Percentiles rank a stretch among this genome's conserved stretches.
phyloP scores from a whole-genome alignment of 441 rosid species.

The Biscutella laevigata region DNA sequence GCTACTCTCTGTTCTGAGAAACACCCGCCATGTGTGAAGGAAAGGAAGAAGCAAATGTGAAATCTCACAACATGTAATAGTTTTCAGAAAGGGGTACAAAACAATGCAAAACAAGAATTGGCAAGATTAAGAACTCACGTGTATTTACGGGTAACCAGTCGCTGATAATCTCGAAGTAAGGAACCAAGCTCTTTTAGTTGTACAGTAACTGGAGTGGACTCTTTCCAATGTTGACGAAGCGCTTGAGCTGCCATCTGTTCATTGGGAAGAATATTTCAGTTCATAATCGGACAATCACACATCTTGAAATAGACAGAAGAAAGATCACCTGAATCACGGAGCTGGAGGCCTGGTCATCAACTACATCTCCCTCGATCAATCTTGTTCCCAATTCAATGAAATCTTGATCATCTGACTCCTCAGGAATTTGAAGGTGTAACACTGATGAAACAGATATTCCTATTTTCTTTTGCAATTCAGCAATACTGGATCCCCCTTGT shows the following conservation, averaged over 20 bases:
- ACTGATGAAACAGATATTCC: constrained; percentile 47
- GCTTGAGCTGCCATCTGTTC: constrained; percentile 45
- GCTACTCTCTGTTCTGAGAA: constrained; percentile 43
- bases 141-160: constrained; percentile 42
- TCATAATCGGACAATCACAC: background rate
- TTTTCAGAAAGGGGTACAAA: background rate
- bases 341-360: constrained; percentile 39
- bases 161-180: constrained; percentile 83
- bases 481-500: constrained; percentile 38
- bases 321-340: constrained; percentile 23
- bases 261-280: constrained; percentile 19
- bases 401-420: constrained; percentile 68
- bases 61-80: background rate
- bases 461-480: constrained; percentile 56
- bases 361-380: constrained; percentile 42
- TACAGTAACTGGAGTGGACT: constrained; percentile 43
- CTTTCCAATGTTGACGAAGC: constrained; percentile 77
- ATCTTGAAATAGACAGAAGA: constrained; percentile 10
- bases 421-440: constrained; percentile 40
- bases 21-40: constrained; percentile 4
- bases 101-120: background rate
- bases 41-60: constrained; percentile 3
- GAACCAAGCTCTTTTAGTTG: constrained; percentile 73
- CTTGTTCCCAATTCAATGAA: constrained; percentile 61
- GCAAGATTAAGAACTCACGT: constrained; percentile 42